Evolutionary conservation across 1,284 basidiomycete genomes (phyloP).

Genomic region (Ceratobasidium sp.): DNA sequence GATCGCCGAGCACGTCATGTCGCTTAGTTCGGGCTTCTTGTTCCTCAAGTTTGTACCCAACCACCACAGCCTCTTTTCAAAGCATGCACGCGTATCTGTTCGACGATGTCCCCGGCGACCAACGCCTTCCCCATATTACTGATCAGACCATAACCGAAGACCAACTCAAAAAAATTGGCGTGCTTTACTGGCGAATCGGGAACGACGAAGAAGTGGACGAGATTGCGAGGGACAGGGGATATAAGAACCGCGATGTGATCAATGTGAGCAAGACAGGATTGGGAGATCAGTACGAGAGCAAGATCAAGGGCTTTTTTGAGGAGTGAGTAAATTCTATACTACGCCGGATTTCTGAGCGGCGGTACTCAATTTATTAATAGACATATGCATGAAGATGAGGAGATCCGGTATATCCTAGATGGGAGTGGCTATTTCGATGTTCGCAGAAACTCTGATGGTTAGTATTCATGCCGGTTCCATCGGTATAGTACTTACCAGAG

Average conservation of each 20-base stretch:
- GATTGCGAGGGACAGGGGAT: constrained; percentile 71
- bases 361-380: constrained; percentile 54
- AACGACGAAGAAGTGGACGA: constrained; percentile 62
- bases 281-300: constrained; percentile 80
- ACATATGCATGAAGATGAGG: constrained; percentile 91
- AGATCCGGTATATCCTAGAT: constrained; percentile 84
- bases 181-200: constrained; percentile 70
- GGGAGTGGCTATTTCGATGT: constrained; percentile 90
- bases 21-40: neutral
- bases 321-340: constrained; percentile 63
- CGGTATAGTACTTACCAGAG: constrained; percentile 44
- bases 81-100: constrained; percentile 83
- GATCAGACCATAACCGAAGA: constrained; percentile 64
- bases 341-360: neutral
- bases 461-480: constrained; percentile 21
- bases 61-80: neutral
- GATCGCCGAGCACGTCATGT: constrained; percentile 11
- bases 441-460: constrained; percentile 60
- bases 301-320: constrained; percentile 81
- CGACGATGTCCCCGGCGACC: constrained; percentile 79
- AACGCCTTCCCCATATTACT: constrained; percentile 70
- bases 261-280: constrained; percentile 77
- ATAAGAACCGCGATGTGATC: constrained; percentile 82
- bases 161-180: constrained; percentile 65
- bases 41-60: neutral